Conservation (phyloP, 1,284 basidiomycete genomes). For the Porogramme epimiltina region DNA sequence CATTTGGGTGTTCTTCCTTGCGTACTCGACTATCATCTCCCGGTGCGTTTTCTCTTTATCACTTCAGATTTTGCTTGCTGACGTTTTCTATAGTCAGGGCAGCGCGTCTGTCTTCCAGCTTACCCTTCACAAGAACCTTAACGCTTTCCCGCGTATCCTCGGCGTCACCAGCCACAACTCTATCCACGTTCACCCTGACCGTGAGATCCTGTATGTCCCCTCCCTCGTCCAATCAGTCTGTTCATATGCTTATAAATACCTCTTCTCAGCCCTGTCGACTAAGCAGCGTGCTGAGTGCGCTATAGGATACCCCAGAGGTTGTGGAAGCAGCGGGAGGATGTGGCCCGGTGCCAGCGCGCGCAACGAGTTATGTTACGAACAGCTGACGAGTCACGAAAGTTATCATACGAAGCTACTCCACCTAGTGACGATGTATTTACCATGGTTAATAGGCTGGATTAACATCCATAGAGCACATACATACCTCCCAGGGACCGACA, state of each 20-base stretch:
- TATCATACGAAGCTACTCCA: not conserved
- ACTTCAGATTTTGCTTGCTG: not conserved
- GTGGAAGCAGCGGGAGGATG: not conserved
- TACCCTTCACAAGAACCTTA: slow-evolving; percentile 96
- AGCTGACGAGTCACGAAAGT: slow-evolving; percentile 1
- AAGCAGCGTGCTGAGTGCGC: not conserved
- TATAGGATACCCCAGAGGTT: not conserved
- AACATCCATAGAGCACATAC: not conserved
- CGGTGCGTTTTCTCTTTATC: slow-evolving; percentile 43
- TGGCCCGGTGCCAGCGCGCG: slow-evolving; percentile 1
- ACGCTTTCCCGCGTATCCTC: slow-evolving; percentile 88
- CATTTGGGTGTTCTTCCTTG: slow-evolving; percentile 91
- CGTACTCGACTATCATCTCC: slow-evolving; percentile 74
- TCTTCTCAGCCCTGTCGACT: slow-evolving; percentile 8
- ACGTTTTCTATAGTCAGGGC: slow-evolving; percentile 66
- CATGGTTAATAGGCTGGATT: not conserved
- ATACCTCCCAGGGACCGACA: no score
- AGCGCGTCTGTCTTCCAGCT: slow-evolving; percentile 92
- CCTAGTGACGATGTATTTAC: slow-evolving; percentile 1
- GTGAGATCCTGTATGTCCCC: slow-evolving; percentile 47
- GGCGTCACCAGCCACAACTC: slow-evolving; percentile 77
- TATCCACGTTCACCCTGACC: slow-evolving; percentile 61
- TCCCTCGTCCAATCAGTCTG: not conserved
- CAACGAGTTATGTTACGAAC: slow-evolving; percentile 2
- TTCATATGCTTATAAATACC: not conserved